phyloP scores from a whole-genome alignment of 345 rosid genomes.

The Hibiscus trionum region DNA sequence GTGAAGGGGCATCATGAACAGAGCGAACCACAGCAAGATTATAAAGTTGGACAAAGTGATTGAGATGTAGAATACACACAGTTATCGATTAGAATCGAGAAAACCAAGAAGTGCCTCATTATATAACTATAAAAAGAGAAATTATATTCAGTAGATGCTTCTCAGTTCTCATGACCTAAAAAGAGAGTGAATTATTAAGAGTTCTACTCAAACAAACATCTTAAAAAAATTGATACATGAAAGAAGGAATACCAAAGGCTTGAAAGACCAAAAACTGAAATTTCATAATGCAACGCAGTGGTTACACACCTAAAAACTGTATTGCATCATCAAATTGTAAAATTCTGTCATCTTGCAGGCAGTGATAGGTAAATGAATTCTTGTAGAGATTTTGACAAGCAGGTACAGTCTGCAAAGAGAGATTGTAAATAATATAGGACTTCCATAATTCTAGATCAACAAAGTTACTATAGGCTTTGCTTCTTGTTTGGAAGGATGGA shows the following conservation, averaged over 20 bases:
- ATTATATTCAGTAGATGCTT: background rate
- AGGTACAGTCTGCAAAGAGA: slow-evolving; percentile 79
- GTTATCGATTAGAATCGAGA: too few relatives aligned
- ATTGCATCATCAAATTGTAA: slow-evolving; percentile 85
- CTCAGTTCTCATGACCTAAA: background rate
- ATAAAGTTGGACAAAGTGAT: background rate
- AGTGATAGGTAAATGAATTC: slow-evolving; percentile 87
- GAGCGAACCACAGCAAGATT: background rate
- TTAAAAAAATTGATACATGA: background rate
- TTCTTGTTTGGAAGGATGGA: background rate
- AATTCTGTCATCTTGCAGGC: slow-evolving; percentile 65
- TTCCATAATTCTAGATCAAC: background rate
- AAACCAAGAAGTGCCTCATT: too few relatives aligned
- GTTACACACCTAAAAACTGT: slow-evolving; percentile 64
- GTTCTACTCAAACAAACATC: background rate
- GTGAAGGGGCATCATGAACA: background rate
- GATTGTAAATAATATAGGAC: slow-evolving; percentile 11
- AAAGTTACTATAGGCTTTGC: background rate
- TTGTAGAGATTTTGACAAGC: slow-evolving; percentile 91
- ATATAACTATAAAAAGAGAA: background rate
- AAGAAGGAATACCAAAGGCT: background rate
- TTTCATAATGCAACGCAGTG: slow-evolving; percentile 4
- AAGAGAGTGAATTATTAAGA: background rate
- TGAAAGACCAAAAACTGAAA: background rate
- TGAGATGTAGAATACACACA: background rate